phyloP scores from a whole-genome alignment of 2,329 filamentous ascomycete genomes.

The Diaporthe citri region DNA sequence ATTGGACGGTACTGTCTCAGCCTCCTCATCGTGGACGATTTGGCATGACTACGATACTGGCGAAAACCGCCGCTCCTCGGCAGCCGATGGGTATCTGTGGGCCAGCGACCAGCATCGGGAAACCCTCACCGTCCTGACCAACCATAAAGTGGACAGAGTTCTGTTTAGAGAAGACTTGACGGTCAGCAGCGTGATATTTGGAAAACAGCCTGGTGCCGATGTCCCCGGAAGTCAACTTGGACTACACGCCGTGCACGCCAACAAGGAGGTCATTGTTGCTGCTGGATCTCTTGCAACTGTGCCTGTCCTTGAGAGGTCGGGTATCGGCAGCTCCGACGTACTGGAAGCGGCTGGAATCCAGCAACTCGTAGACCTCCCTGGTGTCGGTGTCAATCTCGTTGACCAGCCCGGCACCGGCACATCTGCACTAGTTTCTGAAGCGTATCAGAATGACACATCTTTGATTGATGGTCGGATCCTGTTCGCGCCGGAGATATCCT shows the following conservation, averaged over 20 bases:
- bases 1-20: slow-evolving; percentile 41
- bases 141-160: slow-evolving; percentile 38
- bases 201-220: neutral
- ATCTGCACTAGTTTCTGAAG: slow-evolving; percentile 41
- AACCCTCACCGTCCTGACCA: slow-evolving; percentile 32
- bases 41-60: slow-evolving; percentile 42
- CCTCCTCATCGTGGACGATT: slow-evolving; percentile 45
- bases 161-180: slow-evolving; percentile 4
- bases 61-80: slow-evolving; percentile 43
- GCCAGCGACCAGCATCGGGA: slow-evolving; percentile 22
- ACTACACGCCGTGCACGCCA: neutral
- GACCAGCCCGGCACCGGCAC: slow-evolving; percentile 43
- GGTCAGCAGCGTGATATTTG: slow-evolving; percentile 24
- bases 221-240: slow-evolving; percentile 12
- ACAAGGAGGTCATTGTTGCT: slow-evolving; percentile 35
- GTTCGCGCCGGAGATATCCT: slow-evolving; percentile 44
- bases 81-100: slow-evolving; percentile 43
- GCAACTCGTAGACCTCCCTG: slow-evolving; percentile 33
- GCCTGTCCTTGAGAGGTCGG: slow-evolving; percentile 39
- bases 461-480: slow-evolving; percentile 41
- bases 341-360: slow-evolving; percentile 25
- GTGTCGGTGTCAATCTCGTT: slow-evolving; percentile 37
- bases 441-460: slow-evolving; percentile 43
- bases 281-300: slow-evolving; percentile 36
- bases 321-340: slow-evolving; percentile 6